These are phyloP conservation scores for Coprinopsis sp. DNA, from an alignment of 768 basidiomycete species.

Conservation along the genomic window DNA sequence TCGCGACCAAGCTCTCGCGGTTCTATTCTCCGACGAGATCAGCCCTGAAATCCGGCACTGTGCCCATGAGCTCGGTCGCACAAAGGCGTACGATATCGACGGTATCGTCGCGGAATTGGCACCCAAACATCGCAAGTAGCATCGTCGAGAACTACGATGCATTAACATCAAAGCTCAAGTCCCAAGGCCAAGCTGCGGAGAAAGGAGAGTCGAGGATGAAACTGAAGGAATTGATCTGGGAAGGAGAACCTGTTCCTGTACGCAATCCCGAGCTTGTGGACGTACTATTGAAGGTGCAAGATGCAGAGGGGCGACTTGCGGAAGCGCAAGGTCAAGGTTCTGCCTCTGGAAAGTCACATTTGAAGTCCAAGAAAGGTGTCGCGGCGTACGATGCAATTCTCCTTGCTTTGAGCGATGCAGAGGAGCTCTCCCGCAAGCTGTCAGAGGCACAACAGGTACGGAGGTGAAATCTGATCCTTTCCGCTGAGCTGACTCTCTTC, in stretches of 20 bases:
- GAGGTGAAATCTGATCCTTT: conserved; percentile 2
- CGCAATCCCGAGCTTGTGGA: conserved; percentile 90
- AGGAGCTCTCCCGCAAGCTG: conserved; percentile 75
- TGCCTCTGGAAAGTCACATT: conserved; percentile 27
- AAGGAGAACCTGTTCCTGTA: conserved; percentile 77
- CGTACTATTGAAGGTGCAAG: conserved; percentile 77
- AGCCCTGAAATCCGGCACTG: conserved; percentile 90
- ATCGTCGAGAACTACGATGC: conserved; percentile 61
- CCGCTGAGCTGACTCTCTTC: conserved; percentile 16
- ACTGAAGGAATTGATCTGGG: conserved; percentile 67
- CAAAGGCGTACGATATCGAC: conserved; percentile 78
- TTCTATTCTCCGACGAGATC: conserved; percentile 79
- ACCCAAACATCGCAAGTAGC: conserved; percentile 46
- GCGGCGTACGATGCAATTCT: conserved; percentile 86
- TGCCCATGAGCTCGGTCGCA: conserved; percentile 80
- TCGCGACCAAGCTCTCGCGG: conserved; percentile 82
- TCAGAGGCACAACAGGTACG: conserved; percentile 79
- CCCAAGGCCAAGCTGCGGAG: conserved; percentile 33
- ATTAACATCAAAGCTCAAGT: conserved; percentile 47
- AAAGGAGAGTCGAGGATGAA: conserved; percentile 44
- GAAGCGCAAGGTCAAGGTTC: conserved; percentile 26
- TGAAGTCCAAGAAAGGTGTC: conserved; percentile 65
- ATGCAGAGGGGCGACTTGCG: conserved; percentile 60
- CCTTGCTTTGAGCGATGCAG: conserved; percentile 83
- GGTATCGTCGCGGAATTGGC: conserved; percentile 65